Base-by-base conservation (phyloP, 2,329 filamentous ascomycete genomes). In the Alternaria atra region DNA sequence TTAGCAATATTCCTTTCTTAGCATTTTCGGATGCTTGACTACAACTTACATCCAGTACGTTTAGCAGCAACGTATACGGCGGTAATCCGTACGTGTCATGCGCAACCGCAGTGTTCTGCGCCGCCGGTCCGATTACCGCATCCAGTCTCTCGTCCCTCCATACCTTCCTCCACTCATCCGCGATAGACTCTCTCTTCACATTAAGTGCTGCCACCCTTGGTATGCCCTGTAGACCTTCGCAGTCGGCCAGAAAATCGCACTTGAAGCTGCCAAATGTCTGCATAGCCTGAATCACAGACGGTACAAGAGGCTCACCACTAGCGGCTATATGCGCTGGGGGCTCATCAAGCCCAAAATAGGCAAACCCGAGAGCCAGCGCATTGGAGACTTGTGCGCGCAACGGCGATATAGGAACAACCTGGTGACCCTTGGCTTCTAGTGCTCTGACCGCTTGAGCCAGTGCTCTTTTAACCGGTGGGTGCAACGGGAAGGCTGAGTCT, bases 401-500 rank as follows among this genome's bases (percentile, higher is more conserved):
- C 5, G 39, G 29, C n/a, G 44, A 23, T 6, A 60, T 55, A 1
- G 17, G 29, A 27, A 56, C 10, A 10, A 60, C 50, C 15, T 37
- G 37, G 46, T 60, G 57, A 12, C 57, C 57, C 25, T 56, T 47
- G 23, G 52, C 57, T 30, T 56, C 46, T 5, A 60, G 15, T 5
- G 40, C n/a, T 5, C 27, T 32, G 1, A 39, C 52, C 15, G 57
- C 57, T 10, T 55, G 25, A 2, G 39, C 52, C 12, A 60, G 15
- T n/a, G 57, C 52, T 9, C 57, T 50, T 37, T 60, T 60, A 10
- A 56, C 57, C 32, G 57, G 57, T 27, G 57, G 57, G 15, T 60
- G 57, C n/a, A 55, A 27, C 3, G 57, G 57, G 17, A 51, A 55
- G 5, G 23, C 30, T 20, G 57, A 46, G 39, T 60, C 57, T 46